Evolutionary conservation across 1,139 yeast species (phyloP).

Genomic region (Magnusiomyces sp.): DNA sequence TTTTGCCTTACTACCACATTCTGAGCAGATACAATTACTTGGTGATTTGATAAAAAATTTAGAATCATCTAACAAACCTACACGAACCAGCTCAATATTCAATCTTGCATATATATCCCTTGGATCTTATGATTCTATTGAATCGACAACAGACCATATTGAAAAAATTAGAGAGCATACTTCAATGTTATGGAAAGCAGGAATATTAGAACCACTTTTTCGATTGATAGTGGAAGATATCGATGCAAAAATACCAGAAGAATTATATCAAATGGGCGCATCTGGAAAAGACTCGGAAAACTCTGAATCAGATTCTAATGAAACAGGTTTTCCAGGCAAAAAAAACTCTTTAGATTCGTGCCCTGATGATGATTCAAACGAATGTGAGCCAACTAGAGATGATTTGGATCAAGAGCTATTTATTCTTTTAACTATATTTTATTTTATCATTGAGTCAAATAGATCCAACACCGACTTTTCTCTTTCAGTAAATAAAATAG

Average conservation of each 20-base stretch:
- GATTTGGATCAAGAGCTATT: conserved; percentile 30
- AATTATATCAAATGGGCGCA: conserved; percentile 6
- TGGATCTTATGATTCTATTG: conserved; percentile 37
- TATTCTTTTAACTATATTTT: conserved; percentile 46
- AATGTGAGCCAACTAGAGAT: not conserved
- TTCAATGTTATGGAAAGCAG: conserved; percentile 20
- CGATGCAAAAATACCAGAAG: conserved; percentile 18
- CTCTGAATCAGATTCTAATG: conserved; percentile 8
- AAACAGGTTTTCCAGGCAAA: not conserved
- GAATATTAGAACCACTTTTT: conserved; percentile 20
- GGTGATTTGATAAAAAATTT: conserved; percentile 8
- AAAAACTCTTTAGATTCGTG: no score
- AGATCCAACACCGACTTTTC: conserved; percentile 24
- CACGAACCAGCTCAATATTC: conserved; percentile 14
- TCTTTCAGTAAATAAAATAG: conserved; percentile 26
- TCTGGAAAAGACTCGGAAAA: not conserved
- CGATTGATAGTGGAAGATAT: conserved; percentile 15
- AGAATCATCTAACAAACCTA: conserved; percentile 1
- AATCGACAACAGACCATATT: conserved; percentile 34
- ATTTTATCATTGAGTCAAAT: conserved; percentile 38
- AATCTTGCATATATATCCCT: conserved; percentile 33
- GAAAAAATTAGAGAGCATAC: conserved; percentile 30
- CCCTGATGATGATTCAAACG: not conserved
- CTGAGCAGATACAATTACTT: conserved; percentile 12
- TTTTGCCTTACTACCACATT: conserved; percentile 8